phyloP scores from a whole-genome alignment of 1,284 basidiomycete genomes.

The Phylloporus sp. region DNA sequence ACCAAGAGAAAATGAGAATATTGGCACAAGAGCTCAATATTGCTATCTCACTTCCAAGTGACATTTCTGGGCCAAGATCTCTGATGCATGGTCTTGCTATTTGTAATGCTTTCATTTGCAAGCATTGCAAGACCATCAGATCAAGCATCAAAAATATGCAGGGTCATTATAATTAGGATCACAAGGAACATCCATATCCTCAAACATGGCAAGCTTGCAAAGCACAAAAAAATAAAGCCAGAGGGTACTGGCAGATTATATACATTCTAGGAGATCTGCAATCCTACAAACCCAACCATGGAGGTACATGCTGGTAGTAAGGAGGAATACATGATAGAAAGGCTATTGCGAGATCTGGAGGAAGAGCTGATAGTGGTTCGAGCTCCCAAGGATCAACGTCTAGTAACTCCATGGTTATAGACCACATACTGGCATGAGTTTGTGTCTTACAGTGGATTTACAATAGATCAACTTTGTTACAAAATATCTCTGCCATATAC shows the following conservation, averaged over 20 bases:
- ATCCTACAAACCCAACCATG: too few species aligned
- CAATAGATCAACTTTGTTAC: not conserved
- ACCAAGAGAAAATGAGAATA: too few species aligned
- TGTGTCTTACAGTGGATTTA: not conserved
- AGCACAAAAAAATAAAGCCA: not conserved
- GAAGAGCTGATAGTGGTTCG: not conserved
- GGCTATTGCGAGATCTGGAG: not conserved
- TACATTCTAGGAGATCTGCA: not conserved
- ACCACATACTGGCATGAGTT: conserved; percentile 12
- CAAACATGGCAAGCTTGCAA: not conserved
- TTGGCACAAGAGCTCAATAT: too few species aligned
- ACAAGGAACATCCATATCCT: fast-evolving
- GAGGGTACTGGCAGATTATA: not conserved
- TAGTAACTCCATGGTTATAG: conserved; percentile 11
- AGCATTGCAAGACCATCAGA: not conserved
- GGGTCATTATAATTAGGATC: not conserved
- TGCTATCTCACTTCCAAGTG: not conserved
- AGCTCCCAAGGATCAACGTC: not conserved
- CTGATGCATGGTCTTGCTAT: not conserved
- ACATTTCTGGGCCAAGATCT: not conserved
- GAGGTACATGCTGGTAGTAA: too few species aligned
- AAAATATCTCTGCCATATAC: not conserved
- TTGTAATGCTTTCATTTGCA: not conserved
- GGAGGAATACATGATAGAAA: too few species aligned
- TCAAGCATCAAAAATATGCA: not conserved